A percentile compares a stretch with the other conserved stretches of the same genome.
Conservation (phyloP, 495 filamentous ascomycete genomes). For the Podospora bellae-mahoneyi region DNA sequence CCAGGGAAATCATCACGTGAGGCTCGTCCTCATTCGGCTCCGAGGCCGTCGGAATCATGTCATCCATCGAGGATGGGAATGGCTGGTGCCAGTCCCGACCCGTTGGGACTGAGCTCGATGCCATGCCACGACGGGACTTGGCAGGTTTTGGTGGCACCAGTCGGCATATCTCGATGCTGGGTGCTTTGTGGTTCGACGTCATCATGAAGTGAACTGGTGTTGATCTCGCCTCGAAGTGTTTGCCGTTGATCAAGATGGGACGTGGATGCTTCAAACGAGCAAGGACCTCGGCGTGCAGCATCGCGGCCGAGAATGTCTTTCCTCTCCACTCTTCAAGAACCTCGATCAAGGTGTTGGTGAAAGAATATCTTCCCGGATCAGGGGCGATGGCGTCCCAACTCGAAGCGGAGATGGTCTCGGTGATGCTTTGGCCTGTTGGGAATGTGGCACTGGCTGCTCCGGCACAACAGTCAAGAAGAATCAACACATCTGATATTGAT, state of each 20-base stretch:
- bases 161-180: constrained; percentile 48
- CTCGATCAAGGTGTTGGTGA: constrained; percentile 50
- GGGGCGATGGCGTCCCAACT: constrained; percentile 53
- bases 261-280: constrained; percentile 51
- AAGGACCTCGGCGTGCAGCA: constrained; percentile 52
- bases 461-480: constrained; percentile 53
- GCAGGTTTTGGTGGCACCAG: constrained; percentile 33
- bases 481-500: constrained; percentile 50
- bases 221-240: constrained; percentile 46
- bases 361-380: constrained; percentile 50
- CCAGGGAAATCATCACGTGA: constrained; percentile 52
- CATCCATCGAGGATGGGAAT: constrained; percentile 22
- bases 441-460: constrained; percentile 50
- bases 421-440: constrained; percentile 47
- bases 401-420: constrained; percentile 52
- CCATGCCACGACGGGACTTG: constrained; percentile 24
- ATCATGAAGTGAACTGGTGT: constrained; percentile 54
- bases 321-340: constrained; percentile 50
- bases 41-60: constrained; percentile 21
- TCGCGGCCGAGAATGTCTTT: constrained; percentile 47
- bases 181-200: constrained; percentile 51
- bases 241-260: constrained; percentile 48
- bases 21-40: constrained; percentile 46
- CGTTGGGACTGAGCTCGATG: constrained; percentile 14
- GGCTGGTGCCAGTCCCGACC: constrained; percentile 22